Evolutionary conservation across 1,139 yeast genomes (phyloP).

Genomic region (Torulaspora globosa): DNA sequence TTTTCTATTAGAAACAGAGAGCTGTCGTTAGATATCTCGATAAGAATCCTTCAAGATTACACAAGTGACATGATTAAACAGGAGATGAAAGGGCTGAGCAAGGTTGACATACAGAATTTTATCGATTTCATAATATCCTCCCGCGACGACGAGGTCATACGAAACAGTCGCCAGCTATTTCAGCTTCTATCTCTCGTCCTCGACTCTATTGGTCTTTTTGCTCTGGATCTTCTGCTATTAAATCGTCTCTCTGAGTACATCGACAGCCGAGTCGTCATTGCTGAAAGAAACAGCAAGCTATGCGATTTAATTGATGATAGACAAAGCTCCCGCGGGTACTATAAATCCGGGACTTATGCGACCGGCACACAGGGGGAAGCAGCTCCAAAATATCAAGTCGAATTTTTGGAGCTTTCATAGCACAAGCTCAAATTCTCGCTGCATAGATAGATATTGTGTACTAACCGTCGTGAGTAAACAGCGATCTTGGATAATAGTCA

Average conservation of each 20-base stretch:
- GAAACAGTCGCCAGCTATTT: constrained; percentile 31
- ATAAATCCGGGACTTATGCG: constrained; percentile 4
- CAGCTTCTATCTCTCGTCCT: constrained; percentile 33
- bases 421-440: constrained; percentile 1
- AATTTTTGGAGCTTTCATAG: constrained; percentile 25
- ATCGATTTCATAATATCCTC: constrained; percentile 32
- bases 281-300: constrained; percentile 33
- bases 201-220: constrained; percentile 37
- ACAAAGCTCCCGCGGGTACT: constrained; percentile 10
- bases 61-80: constrained; percentile 34
- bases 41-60: constrained; percentile 60
- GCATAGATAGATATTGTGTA: constrained; percentile 5
- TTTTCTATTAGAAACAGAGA: constrained; percentile 53
- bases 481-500: neutral
- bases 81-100: constrained; percentile 32
- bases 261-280: constrained; percentile 30
- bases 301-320: constrained; percentile 32
- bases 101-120: constrained; percentile 34
- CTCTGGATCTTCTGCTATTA: constrained; percentile 29
- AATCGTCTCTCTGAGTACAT: constrained; percentile 29
- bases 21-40: constrained; percentile 64
- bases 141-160: constrained; percentile 20
- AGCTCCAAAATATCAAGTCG: constrained; percentile 31
- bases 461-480: neutral
- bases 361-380: constrained; percentile 17